Percentiles rank a stretch among this genome's conserved stretches.
Conservation (phyloP, 2,329 filamentous ascomycete species). For the Monilinia fructigena region DNA sequence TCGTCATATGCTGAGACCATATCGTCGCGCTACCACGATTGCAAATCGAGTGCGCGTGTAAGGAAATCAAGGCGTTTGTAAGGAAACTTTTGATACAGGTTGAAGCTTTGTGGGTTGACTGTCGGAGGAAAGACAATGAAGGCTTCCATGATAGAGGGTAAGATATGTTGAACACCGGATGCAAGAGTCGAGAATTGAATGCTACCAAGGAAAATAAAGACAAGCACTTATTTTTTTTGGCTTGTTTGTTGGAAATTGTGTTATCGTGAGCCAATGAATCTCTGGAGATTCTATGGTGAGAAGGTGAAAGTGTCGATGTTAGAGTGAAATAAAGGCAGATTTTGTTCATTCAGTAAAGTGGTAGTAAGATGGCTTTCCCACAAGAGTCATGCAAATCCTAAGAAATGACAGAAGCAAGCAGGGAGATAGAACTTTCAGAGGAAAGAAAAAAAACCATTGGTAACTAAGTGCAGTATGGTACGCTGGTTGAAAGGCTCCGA, state of each 20-base stretch:
- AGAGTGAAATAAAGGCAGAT: not conserved
- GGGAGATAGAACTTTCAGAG: not conserved
- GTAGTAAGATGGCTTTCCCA: slow-evolving; percentile 17
- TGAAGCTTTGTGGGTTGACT: not conserved
- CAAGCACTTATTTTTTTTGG: not conserved
- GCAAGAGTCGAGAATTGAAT: slow-evolving; percentile 8
- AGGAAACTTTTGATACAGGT: slow-evolving; percentile 11
- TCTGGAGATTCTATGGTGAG: slow-evolving; percentile 3
- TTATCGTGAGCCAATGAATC: slow-evolving; percentile 1
- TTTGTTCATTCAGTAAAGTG: not conserved
- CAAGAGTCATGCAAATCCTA: slow-evolving; percentile 21
- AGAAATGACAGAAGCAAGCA: slow-evolving; percentile 1
- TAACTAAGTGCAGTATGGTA: slow-evolving; percentile 11
- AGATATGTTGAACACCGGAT: slow-evolving; percentile 11
- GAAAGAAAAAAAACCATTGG: slow-evolving; percentile 10
- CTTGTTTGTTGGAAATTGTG: not conserved
- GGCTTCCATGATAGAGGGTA: not conserved
- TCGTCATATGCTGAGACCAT: not conserved
- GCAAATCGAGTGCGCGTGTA: not conserved
- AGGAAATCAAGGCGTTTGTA: slow-evolving; percentile 2
- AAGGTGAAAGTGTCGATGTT: not conserved
- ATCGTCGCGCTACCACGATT: not conserved
- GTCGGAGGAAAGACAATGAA: not conserved
- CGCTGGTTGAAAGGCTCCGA: slow-evolving; percentile 12
- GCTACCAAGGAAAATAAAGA: slow-evolving; percentile 5